A percentile compares a stretch with the other conserved stretches of the same genome.
Conservation (phyloP, 225 moss, liverwort and hornwort genomes). For the Pseudoscleropodium purum region DNA sequence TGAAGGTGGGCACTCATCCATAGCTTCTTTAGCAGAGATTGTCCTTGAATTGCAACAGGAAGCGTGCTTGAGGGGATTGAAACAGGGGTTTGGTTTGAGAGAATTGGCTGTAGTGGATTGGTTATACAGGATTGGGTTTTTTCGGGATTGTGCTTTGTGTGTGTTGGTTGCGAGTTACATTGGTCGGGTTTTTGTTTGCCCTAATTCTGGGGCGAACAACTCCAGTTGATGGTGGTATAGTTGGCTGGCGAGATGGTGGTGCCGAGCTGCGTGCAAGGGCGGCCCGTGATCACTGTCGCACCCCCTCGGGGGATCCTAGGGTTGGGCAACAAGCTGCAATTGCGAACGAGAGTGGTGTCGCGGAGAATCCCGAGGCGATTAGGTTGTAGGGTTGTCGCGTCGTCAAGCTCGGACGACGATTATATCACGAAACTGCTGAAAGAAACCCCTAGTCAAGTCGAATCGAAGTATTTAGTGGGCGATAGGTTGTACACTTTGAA, state of each 20-base stretch:
- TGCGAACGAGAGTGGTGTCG: conserved; percentile 14
- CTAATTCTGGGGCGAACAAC: conserved; percentile 10
- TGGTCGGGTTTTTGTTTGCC: neutral
- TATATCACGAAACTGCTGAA: conserved; percentile 54
- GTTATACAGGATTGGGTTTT: neutral
- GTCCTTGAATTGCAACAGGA: neutral
- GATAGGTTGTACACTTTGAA: conserved; percentile 71
- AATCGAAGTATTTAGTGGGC: conserved; percentile 70
- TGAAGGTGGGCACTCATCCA: neutral
- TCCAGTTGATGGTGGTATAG: conserved; percentile 30
- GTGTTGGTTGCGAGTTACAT: neutral
- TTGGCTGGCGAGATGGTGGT: conserved; percentile 46
- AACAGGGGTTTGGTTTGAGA: neutral
- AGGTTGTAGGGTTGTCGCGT: conserved; percentile 11
- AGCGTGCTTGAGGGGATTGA: neutral
- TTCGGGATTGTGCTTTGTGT: neutral
- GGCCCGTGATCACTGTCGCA: conserved; percentile 9
- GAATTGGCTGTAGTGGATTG: neutral
- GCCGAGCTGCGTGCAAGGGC: conserved; percentile 39
- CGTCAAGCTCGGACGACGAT: conserved; percentile 33
- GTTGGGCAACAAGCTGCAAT: conserved; percentile 30
- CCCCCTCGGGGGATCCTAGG: conserved; percentile 19
- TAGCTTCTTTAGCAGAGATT: neutral
- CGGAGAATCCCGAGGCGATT: conserved; percentile 5
- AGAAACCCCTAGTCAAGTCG: conserved; percentile 76